Evolutionary conservation across 1,284 basidiomycete species (phyloP).

Genomic region (Melampsora allii-populina): DNA sequence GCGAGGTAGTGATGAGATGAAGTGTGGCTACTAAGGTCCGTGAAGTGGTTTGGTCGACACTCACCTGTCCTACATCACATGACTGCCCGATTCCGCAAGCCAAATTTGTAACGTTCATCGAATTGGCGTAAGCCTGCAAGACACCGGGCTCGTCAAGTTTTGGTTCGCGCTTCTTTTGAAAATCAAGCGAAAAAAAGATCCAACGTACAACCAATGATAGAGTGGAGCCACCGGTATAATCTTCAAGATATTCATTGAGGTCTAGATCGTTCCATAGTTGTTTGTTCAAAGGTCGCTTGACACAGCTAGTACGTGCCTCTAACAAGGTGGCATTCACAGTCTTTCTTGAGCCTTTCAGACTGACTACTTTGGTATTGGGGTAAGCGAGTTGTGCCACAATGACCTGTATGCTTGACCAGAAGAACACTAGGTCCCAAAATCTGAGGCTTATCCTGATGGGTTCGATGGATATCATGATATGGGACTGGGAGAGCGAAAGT

Average conservation of each 20-base stretch:
- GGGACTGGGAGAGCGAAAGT: too few species aligned
- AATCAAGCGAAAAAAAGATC: neutral
- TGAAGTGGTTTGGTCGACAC: neutral
- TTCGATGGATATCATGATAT: too few species aligned
- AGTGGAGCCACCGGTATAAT: slow-evolving; percentile 35
- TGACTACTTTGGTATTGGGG: neutral
- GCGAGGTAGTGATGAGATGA: neutral
- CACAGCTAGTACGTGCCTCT: slow-evolving; percentile 21
- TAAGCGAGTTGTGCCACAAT: neutral
- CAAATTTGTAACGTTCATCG: slow-evolving; percentile 41
- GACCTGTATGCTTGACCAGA: neutral
- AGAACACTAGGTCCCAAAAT: neutral
- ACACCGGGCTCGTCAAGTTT: neutral
- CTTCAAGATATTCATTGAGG: slow-evolving; percentile 19
- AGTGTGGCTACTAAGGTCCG: neutral
- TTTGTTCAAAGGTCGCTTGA: slow-evolving; percentile 32
- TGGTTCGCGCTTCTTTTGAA: neutral
- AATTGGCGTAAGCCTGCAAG: slow-evolving; percentile 33
- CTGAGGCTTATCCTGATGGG: too few species aligned
- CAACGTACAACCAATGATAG: slow-evolving; percentile 27
- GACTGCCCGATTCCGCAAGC: slow-evolving; percentile 36
- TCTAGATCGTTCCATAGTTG: slow-evolving; percentile 37
- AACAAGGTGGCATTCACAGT: slow-evolving; percentile 4
- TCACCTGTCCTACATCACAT: slow-evolving; percentile 42
- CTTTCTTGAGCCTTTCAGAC: neutral